A percentile compares a stretch with the other conserved stretches of the same genome.
Conservation (phyloP, 192 early-diverging fungal genomes). For the Backusella australiensis region DNA sequence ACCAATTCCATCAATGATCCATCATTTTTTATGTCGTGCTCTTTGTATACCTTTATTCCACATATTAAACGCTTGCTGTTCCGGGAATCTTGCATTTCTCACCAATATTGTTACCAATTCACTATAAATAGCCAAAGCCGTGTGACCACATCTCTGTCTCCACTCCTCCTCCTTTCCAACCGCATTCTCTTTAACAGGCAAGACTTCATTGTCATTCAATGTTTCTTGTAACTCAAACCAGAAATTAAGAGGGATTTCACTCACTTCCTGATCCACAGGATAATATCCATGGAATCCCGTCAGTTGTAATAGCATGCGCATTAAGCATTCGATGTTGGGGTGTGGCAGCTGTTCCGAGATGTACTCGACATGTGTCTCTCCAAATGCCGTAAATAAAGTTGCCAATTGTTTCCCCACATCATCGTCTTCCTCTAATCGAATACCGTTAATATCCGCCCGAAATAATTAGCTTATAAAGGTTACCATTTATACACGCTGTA, state of each 20-base stretch:
- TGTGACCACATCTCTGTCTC: slow-evolving; percentile 22
- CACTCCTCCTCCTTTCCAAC: slow-evolving; percentile 8
- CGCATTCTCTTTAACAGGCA: slow-evolving; percentile 21
- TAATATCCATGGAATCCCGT: slow-evolving; percentile 68
- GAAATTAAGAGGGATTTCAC: slow-evolving; percentile 68
- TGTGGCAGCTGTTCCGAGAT: slow-evolving; percentile 42
- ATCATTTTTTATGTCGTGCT: not conserved
- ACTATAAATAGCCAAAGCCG: slow-evolving; percentile 45
- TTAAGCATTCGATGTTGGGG: slow-evolving; percentile 40
- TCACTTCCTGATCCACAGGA: slow-evolving; percentile 65
- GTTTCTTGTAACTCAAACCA: slow-evolving; percentile 76
- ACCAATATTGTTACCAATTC: slow-evolving; percentile 53
- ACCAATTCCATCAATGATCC: not conserved
- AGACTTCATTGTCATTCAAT: slow-evolving; percentile 47
- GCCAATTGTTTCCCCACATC: slow-evolving; percentile 41
- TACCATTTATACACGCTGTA: slow-evolving; percentile 39
- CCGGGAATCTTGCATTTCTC: slow-evolving; percentile 57
- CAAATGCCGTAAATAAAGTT: slow-evolving; percentile 52
- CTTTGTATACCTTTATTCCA: slow-evolving; percentile 48
- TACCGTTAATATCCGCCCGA: not conserved
- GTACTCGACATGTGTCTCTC: slow-evolving; percentile 55
- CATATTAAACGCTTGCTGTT: slow-evolving; percentile 46
- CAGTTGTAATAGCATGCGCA: slow-evolving; percentile 61
- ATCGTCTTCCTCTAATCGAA: slow-evolving; percentile 47
- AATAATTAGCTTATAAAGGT: no score